phyloP scores from a whole-genome alignment of 805 yeast genomes.

The Kodamaea jinghongensis region DNA sequence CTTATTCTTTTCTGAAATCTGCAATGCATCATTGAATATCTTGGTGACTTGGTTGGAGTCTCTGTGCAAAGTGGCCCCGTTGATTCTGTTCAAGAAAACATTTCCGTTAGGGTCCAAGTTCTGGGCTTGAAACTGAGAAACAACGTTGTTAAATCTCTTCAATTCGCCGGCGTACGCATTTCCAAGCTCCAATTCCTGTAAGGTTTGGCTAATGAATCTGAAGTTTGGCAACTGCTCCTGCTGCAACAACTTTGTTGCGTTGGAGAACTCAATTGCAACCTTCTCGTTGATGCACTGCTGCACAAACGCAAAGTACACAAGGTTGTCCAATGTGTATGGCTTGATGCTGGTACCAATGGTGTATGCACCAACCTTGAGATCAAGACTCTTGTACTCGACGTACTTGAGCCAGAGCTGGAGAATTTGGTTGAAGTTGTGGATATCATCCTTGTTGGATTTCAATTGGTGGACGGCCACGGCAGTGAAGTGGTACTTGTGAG shows the following conservation, averaged over 20 bases:
- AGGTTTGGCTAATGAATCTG: slow-evolving; percentile 16
- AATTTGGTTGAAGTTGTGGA: slow-evolving; percentile 20
- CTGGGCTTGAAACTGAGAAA: slow-evolving; percentile 15
- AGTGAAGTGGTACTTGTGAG: slow-evolving; percentile 32
- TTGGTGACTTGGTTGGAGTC: slow-evolving; percentile 19
- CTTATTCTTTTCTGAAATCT: slow-evolving; percentile 23
- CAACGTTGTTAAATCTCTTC: slow-evolving; percentile 4
- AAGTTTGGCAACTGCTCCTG: slow-evolving; percentile 21
- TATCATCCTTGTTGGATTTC: slow-evolving; percentile 8
- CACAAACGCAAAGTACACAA: slow-evolving; percentile 36
- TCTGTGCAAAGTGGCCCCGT: slow-evolving; percentile 17
- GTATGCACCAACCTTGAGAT: not conserved
- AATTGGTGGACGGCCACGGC: slow-evolving; percentile 19
- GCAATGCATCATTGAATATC: slow-evolving; percentile 25
- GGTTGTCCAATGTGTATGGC: slow-evolving; percentile 17
- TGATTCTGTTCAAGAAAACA: slow-evolving; percentile 21
- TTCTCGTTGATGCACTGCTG: slow-evolving; percentile 26
- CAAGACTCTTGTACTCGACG: slow-evolving; percentile 22
- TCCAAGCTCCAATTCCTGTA: slow-evolving; percentile 15
- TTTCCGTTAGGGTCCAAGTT: slow-evolving; percentile 35
- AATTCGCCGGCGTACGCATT: slow-evolving; percentile 8
- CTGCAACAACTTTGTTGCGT: slow-evolving; percentile 29
- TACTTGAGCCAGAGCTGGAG: slow-evolving; percentile 34
- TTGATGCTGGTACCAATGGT: slow-evolving; percentile 11
- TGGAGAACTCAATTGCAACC: slow-evolving; percentile 20